Evolutionary conservation across 176 grass and related monocot genomes (phyloP), one percentile per base, ranked within the genome.

Genomic region (Poa pratensis): DNA sequence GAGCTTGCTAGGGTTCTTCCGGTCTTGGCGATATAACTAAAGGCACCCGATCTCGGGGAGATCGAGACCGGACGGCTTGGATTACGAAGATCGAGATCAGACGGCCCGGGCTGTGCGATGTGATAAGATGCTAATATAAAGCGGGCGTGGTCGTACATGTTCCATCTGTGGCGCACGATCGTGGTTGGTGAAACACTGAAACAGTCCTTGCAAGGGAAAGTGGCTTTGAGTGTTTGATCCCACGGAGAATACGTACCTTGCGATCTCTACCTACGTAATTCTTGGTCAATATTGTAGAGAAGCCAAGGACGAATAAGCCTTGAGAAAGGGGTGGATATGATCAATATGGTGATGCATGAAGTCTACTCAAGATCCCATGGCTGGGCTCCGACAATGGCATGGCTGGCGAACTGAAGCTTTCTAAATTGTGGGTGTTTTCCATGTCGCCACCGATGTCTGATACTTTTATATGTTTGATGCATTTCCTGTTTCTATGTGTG

Each of bases 41-140:
- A 90, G 88, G 11, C 53, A 40, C 39, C 70, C 22, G 84, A 90
- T 86, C 62, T 65, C 57, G 45, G 37, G 51, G 15, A 83, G 67
- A 90, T 87, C 67, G 74, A 39, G 27, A 42, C 3, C 49, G 80
- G 89, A 75, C 60, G 85, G 76, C 7, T 3, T 0, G 7, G 85
- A 90, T 87, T 20, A 3, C 23, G 58, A 73, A 86, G 34, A 39
- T 55, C 24, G 5, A 34, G 73, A 90, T 87, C 68, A 28, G 2
- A 60, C 27, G 76, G 69, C 0, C 30, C 17, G 8, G 68, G 39
- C 68, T 51, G 59, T 15, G 18, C 35, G 75, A 87, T 59, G 28
- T 79, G 80, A 87, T 69, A 80, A 87, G 80, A 90, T 90, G 85
- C 80, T 84, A 65, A 65, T 34, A 34, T 65, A 84, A 87, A 90